phyloP scores from a whole-genome alignment of 257 asterid species.

The Solanum chiquidenum region DNA sequence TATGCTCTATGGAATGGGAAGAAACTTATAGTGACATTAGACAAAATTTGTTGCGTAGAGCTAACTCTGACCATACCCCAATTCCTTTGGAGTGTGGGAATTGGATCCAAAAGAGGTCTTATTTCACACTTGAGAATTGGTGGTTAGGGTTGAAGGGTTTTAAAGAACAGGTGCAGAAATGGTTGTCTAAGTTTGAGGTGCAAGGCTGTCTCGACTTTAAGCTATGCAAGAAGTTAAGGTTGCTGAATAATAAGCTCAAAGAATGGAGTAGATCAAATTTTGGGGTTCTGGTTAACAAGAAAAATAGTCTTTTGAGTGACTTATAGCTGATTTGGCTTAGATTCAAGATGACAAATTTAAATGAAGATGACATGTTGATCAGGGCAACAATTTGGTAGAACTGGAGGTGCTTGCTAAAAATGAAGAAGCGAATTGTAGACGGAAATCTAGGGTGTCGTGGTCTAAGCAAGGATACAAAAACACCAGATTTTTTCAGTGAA shows the following conservation, averaged over 20 bases:
- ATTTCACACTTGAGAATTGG: not conserved
- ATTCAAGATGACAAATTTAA: not conserved
- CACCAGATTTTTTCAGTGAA: not conserved
- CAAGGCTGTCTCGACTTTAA: not conserved
- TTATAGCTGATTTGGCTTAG: not conserved
- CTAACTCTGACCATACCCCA: not conserved
- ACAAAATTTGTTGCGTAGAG: not conserved
- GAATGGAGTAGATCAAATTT: not conserved
- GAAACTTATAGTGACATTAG: not conserved
- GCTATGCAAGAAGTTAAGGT: not conserved
- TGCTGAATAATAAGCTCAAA: not conserved
- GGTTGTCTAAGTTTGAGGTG: not conserved
- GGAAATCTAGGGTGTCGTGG: not conserved
- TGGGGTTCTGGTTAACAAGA: not conserved
- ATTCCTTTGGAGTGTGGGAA: not conserved
- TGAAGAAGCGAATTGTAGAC: not conserved
- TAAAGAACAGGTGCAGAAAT: not conserved
- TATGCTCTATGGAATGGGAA: not conserved
- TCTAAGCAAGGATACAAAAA: not conserved
- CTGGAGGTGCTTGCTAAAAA: not conserved
- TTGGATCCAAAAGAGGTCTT: not conserved
- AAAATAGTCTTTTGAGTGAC: not conserved
- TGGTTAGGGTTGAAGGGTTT: not conserved
- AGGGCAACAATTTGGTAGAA: not conserved
- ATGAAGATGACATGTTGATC: not conserved